Evolutionary conservation across 805 yeast genomes (phyloP).

Genomic region (Cyberlindnera maritima): DNA sequence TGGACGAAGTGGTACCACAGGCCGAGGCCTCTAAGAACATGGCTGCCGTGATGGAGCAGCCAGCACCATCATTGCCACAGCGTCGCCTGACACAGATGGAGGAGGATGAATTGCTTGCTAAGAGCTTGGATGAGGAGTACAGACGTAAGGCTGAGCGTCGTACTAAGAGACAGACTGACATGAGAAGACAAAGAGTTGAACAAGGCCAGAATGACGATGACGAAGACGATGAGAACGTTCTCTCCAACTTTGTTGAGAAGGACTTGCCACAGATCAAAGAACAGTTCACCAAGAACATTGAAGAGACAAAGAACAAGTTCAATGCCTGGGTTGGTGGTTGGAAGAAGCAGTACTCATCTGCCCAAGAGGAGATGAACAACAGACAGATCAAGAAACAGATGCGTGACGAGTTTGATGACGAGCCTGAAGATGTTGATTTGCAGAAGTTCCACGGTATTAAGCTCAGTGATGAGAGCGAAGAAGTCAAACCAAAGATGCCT

Average conservation of each 20-base stretch:
- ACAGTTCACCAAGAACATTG: conserved; percentile 68
- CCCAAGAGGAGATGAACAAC: conserved; percentile 20
- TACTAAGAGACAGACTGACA: conserved; percentile 26
- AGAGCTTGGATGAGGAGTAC: conserved; percentile 70
- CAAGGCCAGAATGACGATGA: conserved; percentile 25
- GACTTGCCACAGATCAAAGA: conserved; percentile 62
- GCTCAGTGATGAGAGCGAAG: conserved; percentile 33
- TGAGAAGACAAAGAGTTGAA: conserved; percentile 12
- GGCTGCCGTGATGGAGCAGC: conserved; percentile 25
- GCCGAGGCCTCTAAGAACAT: conserved; percentile 13
- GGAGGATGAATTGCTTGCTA: conserved; percentile 82
- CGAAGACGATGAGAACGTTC: conserved; percentile 44
- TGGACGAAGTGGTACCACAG: conserved; percentile 40
- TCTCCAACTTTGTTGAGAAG: conserved; percentile 55
- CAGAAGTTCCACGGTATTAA: conserved; percentile 48
- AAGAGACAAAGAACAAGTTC: conserved; percentile 74
- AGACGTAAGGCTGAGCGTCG: conserved; percentile 31
- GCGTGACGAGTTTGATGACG: conserved; percentile 42
- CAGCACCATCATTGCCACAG: conserved; percentile 36
- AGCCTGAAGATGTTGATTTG: conserved; percentile 49
- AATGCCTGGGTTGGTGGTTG: conserved; percentile 57
- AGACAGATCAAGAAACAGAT: conserved; percentile 26
- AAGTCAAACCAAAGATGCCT: conserved; percentile 27
- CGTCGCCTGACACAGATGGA: conserved; percentile 31
- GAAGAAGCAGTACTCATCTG: conserved; percentile 25